phyloP scores from a whole-genome alignment of 768 basidiomycete genomes.

The Pisolithus tinctorius region DNA sequence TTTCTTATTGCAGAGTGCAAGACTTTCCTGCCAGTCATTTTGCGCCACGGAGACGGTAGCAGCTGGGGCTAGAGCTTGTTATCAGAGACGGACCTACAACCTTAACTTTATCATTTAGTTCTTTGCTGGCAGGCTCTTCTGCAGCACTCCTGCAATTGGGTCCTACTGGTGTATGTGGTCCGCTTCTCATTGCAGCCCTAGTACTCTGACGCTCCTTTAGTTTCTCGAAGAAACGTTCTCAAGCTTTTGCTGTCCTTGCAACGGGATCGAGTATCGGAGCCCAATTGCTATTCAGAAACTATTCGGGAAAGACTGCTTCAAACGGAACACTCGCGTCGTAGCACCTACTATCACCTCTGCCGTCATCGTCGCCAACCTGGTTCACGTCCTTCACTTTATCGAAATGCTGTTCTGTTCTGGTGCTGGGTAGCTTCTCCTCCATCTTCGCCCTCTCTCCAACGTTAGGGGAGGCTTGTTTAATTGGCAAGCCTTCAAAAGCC shows the following conservation, averaged over 20 bases:
- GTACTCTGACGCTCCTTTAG: background rate
- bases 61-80: conserved; percentile 13
- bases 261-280: conserved; percentile 57
- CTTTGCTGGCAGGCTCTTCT: conserved; percentile 18
- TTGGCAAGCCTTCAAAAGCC: conserved; percentile 35
- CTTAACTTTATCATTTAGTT: conserved; percentile 6
- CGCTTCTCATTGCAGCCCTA: background rate
- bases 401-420: conserved; percentile 19
- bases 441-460: conserved; percentile 44
- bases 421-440: conserved; percentile 17
- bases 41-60: conserved; percentile 18
- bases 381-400: background rate
- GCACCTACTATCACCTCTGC: conserved; percentile 49
- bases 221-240: conserved; percentile 2
- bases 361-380: conserved; percentile 44
- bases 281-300: conserved; percentile 51
- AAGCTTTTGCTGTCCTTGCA: conserved; percentile 52
- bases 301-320: conserved; percentile 47
- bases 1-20: conserved; percentile 23
- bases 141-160: conserved; percentile 15
- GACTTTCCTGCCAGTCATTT: conserved; percentile 21
- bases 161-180: conserved; percentile 19
- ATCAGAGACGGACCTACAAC: background rate
- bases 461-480: conserved; percentile 50
- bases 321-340: conserved; percentile 64